phyloP scores from a whole-genome alignment of 306 rosid genomes.

The Cyamopsis tetragonoloba region DNA sequence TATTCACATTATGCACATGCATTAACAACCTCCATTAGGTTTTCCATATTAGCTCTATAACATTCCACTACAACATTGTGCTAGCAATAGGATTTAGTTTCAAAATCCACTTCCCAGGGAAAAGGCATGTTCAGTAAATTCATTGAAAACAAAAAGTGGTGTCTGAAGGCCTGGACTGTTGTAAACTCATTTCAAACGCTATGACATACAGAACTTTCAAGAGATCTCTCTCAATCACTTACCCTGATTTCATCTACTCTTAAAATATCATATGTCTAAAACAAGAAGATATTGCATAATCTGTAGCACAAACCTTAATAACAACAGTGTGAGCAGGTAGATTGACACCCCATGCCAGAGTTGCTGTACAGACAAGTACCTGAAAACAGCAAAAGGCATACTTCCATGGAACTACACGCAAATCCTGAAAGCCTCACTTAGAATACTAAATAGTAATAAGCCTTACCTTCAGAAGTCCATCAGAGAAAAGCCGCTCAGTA shows the following conservation, averaged over 20 bases:
- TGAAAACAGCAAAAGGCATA: conserved; percentile 33
- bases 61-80: neutral
- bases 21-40: conserved; percentile 6
- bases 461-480: conserved; percentile 83
- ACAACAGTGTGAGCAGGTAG: conserved; percentile 98
- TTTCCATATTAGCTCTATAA: neutral
- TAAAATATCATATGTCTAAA: neutral
- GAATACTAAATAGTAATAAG: conserved; percentile 11
- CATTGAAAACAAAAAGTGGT: neutral
- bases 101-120: conserved; percentile 13
- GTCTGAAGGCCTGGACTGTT: neutral
- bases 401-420: conserved; percentile 1
- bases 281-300: neutral
- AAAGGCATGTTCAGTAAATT: neutral
- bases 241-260: neutral
- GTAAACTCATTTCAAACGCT: neutral
- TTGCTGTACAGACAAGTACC: conserved; percentile 99
- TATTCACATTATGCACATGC: no score
- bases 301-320: conserved; percentile 66
- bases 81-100: neutral
- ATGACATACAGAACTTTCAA: neutral
- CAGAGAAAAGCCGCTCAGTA: conserved; percentile 91
- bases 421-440: conserved; percentile 2
- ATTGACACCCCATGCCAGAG: conserved; percentile 99
- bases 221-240: neutral